Percentiles rank a stretch among this genome's conserved stretches.
Evolutionary conservation across 306 rosid genomes (phyloP).

Genomic region (Sicyos baderoa): DNA sequence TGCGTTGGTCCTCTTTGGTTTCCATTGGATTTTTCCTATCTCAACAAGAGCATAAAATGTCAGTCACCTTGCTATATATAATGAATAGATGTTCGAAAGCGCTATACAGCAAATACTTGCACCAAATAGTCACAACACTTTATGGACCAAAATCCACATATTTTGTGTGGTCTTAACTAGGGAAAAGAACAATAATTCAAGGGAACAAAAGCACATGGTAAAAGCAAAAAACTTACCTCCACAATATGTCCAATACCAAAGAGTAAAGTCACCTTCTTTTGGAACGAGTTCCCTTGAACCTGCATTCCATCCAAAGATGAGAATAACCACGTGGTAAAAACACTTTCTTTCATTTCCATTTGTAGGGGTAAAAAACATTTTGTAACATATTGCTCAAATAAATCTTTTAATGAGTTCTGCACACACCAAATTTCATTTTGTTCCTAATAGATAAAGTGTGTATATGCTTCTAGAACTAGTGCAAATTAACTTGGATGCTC

Average conservation of each 20-base stretch:
- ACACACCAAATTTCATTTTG: neutral
- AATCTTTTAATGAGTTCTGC: neutral
- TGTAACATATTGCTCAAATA: neutral
- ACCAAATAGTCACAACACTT: neutral
- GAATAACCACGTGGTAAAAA: slow-evolving; percentile 16
- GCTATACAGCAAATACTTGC: neutral
- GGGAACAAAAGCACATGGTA: neutral
- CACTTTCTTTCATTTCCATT: neutral
- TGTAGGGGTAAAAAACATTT: neutral
- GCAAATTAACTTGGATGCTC: too few species aligned
- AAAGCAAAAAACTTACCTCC: slow-evolving; percentile 44
- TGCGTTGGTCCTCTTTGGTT: slow-evolving; percentile 53
- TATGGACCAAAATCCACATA: neutral
- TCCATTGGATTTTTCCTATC: slow-evolving; percentile 47
- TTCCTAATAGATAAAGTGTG: too few species aligned
- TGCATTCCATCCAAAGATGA: slow-evolving; percentile 32
- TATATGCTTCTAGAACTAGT: too few species aligned
- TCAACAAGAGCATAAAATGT: slow-evolving; percentile 10
- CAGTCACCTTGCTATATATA: slow-evolving; percentile 4
- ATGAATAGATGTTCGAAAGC: neutral
- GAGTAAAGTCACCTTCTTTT: slow-evolving; percentile 66
- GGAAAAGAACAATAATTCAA: neutral
- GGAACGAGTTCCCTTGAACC: slow-evolving; percentile 97
- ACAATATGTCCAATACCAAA: slow-evolving; percentile 76
- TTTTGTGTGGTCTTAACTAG: neutral